These are phyloP conservation scores for Pseudozyma sp. DNA, from an alignment of 1,284 basidiomycete genomes.

Conservation along the genomic window DNA sequence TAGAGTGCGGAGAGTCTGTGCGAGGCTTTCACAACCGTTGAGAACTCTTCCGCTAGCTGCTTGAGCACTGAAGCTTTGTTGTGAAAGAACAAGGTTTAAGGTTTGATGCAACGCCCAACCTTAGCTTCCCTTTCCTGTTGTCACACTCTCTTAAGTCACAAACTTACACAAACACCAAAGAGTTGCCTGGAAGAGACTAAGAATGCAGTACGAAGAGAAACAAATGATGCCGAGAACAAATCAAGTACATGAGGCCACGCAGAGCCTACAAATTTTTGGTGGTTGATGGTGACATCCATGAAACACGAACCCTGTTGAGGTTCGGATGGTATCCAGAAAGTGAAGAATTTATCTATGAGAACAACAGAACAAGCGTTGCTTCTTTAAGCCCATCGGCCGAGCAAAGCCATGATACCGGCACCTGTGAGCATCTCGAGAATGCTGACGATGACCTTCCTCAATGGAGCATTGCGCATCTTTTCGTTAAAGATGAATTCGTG, in stretches of 20 bases:
- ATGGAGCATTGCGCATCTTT: slow-evolving; percentile 66
- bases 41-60: background rate
- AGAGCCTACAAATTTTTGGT: background rate
- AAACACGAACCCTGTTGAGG: background rate
- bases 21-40: background rate
- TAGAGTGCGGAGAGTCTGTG: background rate
- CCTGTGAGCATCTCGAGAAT: slow-evolving; percentile 69
- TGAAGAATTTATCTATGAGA: background rate
- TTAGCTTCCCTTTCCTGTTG: background rate
- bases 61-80: background rate
- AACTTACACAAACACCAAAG: background rate
- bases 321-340: background rate
- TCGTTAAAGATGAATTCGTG: slow-evolving; percentile 70
- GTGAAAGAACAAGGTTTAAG: background rate
- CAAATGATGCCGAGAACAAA: background rate
- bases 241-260: background rate
- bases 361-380: background rate
- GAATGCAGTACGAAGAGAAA: slow-evolving; percentile 3
- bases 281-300: background rate
- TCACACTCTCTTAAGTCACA: slow-evolving; percentile 9
- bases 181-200: background rate
- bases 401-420: slow-evolving; percentile 71
- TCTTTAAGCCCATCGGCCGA: slow-evolving; percentile 68
- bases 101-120: background rate
- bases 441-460: slow-evolving; percentile 61